Evolutionary conservation across 768 basidiomycete genomes (phyloP).

Genomic region (Collybiopsis luxurians): DNA sequence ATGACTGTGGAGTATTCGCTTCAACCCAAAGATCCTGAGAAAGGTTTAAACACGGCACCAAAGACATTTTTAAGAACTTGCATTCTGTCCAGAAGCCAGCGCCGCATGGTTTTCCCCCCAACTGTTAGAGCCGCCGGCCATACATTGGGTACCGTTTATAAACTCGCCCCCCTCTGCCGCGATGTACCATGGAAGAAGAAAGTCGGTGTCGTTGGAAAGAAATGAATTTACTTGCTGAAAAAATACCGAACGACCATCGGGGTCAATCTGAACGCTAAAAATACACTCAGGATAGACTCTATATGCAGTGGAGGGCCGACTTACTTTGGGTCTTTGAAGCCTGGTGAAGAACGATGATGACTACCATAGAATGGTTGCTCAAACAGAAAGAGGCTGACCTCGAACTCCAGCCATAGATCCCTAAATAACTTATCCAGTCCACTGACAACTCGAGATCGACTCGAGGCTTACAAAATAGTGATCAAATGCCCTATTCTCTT

Average conservation of each 20-base stretch:
- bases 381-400: no score
- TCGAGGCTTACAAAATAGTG: neutral
- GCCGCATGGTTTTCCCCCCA: neutral
- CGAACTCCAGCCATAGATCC: neutral
- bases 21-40: no score
- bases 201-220: neutral
- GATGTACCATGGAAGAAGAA: neutral
- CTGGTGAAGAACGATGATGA: no score
- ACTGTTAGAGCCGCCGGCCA: neutral
- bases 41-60: no score
- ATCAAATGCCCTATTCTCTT: neutral
- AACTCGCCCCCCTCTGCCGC: no score
- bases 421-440: neutral
- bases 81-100: neutral
- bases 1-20: no score
- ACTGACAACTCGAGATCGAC: neutral
- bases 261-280: slow-evolving; percentile 1
- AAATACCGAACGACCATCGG: neutral
- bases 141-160: neutral
- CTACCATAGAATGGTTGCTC: no score
- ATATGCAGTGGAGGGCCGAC: no score
- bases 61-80: no score
- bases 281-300: neutral
- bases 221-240: neutral
- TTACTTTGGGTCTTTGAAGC: slow-evolving; percentile 9